A percentile compares a stretch with the other conserved stretches of the same genome.
Evolutionary conservation across 305 asterid genomes (phyloP).

Genomic region (Lippia alba): DNA sequence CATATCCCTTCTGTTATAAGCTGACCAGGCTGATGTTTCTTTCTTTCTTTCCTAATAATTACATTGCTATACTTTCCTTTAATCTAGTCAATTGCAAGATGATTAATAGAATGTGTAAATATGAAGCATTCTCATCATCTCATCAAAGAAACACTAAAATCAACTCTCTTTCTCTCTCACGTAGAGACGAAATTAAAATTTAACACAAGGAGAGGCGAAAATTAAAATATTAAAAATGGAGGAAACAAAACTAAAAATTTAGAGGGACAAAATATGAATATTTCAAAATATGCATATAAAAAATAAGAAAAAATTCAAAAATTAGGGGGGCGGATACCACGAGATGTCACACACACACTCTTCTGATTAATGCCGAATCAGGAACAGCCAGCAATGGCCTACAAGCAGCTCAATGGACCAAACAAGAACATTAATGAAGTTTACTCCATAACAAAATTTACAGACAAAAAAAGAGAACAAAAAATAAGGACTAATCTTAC

Average conservation of each 20-base stretch:
- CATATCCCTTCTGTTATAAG: neutral
- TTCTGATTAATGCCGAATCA: neutral
- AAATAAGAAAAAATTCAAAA: too few relatives aligned
- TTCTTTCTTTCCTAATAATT: neutral
- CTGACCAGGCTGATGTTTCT: slow-evolving; percentile 3
- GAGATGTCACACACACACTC: neutral
- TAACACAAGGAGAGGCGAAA: too few relatives aligned
- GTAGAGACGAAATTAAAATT: too few relatives aligned
- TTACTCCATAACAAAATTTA: slow-evolving; percentile 11
- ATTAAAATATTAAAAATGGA: too few relatives aligned
- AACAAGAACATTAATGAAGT: neutral
- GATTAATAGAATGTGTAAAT: slow-evolving; percentile 18
- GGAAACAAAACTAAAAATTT: too few relatives aligned
- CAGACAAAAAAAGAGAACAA: slow-evolving; percentile 1
- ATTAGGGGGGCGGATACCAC: too few relatives aligned
- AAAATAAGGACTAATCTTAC: slow-evolving; percentile 21
- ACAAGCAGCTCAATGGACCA: neutral
- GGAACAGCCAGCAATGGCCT: neutral
- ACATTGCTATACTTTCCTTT: slow-evolving; percentile 10
- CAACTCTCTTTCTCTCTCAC: too few relatives aligned
- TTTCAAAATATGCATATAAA: too few relatives aligned
- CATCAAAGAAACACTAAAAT: neutral
- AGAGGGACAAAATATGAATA: too few relatives aligned
- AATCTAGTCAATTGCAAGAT: slow-evolving; percentile 22
- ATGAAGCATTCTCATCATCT: neutral